Base-by-base conservation (phyloP, 2,329 filamentous ascomycete genomes). In the Beauveria rudraprayagi region DNA sequence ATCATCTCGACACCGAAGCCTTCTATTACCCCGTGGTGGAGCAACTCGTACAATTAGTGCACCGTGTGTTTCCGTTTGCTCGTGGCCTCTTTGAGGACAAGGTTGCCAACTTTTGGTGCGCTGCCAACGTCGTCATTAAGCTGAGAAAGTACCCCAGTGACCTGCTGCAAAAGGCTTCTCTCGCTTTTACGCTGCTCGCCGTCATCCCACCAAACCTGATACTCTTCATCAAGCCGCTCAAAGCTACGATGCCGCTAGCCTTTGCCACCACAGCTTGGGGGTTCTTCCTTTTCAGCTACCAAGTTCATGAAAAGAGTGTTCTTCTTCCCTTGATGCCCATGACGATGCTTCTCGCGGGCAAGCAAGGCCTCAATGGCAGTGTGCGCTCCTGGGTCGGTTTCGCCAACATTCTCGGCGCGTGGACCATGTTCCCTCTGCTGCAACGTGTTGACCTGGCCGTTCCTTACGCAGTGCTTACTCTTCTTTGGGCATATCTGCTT, bases 11-110 rank as follows among this genome's bases (percentile, higher is more conserved):
- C 66, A 80, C 81, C 19, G 78, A 85, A 4, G 84, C 90, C 1
- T 80, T 83, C 70, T 87, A 91, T 69, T 94, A 91, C 69, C 87
- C 91, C 0, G 73, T 90, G 14, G 70, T 92, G 5, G 84, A 94
- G 69, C 92, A 96, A 72, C 69, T 95, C 41, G 79, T 87, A 0
- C 95, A 99, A 74, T 84, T 92, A 67, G 76, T 97, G 11, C 91
- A 97, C 72, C 88, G 94, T n/a, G 83, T 97, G 61, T 97, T 99
- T 69, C 94, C 95, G 1, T 97, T 99, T 70, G 86, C 92, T 1
- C 86, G 94, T n/a, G 94, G 94, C 3, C 78, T 99, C 7, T 99
- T 97, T 69, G 95, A 99, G 76, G 94, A 97, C 78, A 99, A 99
- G 75, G 95, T 99, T 22, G 94, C 94, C 69, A 99, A 99, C 71